phyloP scores from a whole-genome alignment of 352 stramenopile species.

The Phytopythium litorale region DNA sequence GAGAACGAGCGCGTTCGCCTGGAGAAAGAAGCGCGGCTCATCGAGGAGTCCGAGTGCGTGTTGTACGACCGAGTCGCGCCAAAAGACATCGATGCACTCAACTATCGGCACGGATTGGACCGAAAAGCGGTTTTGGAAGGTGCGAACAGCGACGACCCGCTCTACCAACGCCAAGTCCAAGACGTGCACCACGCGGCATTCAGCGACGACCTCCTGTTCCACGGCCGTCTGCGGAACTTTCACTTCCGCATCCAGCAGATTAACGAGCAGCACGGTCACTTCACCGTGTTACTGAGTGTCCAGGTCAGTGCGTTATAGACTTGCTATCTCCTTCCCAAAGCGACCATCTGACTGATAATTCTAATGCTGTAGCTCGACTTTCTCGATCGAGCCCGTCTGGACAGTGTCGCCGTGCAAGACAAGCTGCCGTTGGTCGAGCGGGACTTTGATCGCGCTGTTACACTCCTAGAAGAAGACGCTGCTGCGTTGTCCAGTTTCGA shows the following conservation, averaged over 20 bases:
- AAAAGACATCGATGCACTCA: slow-evolving; percentile 66
- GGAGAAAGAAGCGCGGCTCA: slow-evolving; percentile 61
- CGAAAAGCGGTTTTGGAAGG: slow-evolving; percentile 19
- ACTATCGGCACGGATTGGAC: slow-evolving; percentile 66
- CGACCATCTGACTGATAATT: neutral
- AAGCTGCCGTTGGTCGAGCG: slow-evolving; percentile 56
- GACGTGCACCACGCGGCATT: slow-evolving; percentile 55
- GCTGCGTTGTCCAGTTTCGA: slow-evolving; percentile 21
- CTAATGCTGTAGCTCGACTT: slow-evolving; percentile 35
- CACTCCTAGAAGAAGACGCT: slow-evolving; percentile 42
- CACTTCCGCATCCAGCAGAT: slow-evolving; percentile 62
- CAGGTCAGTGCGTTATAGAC: slow-evolving; percentile 31
- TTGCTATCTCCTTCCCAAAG: neutral
- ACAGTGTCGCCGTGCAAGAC: slow-evolving; percentile 44
- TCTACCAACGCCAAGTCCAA: slow-evolving; percentile 45
- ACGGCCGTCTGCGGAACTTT: slow-evolving; percentile 65
- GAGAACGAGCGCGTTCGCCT: slow-evolving; percentile 60
- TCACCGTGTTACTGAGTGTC: slow-evolving; percentile 35
- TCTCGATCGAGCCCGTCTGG: slow-evolving; percentile 32
- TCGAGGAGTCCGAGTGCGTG: slow-evolving; percentile 44
- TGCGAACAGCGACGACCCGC: slow-evolving; percentile 26
- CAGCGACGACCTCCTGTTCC: slow-evolving; percentile 62
- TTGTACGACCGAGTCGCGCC: slow-evolving; percentile 59
- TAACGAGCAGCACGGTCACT: slow-evolving; percentile 30
- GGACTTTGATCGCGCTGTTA: slow-evolving; percentile 42